Conservation (phyloP, 129 eudicot species). For the Ambrosia trifida region DNA sequence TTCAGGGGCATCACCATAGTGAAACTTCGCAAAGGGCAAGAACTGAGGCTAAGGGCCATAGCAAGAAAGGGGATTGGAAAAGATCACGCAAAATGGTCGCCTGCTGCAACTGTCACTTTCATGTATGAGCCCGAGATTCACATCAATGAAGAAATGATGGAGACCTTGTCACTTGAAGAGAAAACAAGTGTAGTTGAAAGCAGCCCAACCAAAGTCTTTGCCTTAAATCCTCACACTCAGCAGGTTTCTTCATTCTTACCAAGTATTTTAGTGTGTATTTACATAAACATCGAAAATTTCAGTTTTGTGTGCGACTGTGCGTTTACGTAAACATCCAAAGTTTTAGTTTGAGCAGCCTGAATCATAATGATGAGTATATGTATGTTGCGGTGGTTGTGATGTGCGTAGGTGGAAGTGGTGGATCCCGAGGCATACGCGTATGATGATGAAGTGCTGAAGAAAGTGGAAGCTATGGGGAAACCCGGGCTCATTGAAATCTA, state of each 20-base stretch:
- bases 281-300: neutral
- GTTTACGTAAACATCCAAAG: neutral
- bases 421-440: slow-evolving; percentile 89
- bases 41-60: slow-evolving; percentile 86
- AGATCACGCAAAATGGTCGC: slow-evolving; percentile 99
- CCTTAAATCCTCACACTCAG: slow-evolving; percentile 54
- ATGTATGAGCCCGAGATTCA: slow-evolving; percentile 96
- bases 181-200: slow-evolving; percentile 75
- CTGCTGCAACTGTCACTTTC: slow-evolving; percentile 99
- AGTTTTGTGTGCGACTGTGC: neutral
- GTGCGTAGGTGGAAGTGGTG: slow-evolving; percentile 65
- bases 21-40: slow-evolving; percentile 93
- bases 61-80: slow-evolving; percentile 99
- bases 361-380: neutral
- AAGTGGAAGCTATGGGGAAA: slow-evolving; percentile 90
- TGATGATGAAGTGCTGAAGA: slow-evolving; percentile 93
- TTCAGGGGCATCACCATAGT: slow-evolving; percentile 94
- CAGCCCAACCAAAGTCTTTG: slow-evolving; percentile 95
- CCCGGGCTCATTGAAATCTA: slow-evolving; percentile 88
- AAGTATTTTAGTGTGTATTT: neutral
- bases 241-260: slow-evolving; percentile 47
- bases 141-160: slow-evolving; percentile 95
- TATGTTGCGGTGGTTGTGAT: neutral
- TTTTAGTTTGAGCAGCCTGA: neutral
- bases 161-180: slow-evolving; percentile 67